phyloP scores from a whole-genome alignment of 331 rosid genomes.

The Rhamnella rubrinervis region DNA sequence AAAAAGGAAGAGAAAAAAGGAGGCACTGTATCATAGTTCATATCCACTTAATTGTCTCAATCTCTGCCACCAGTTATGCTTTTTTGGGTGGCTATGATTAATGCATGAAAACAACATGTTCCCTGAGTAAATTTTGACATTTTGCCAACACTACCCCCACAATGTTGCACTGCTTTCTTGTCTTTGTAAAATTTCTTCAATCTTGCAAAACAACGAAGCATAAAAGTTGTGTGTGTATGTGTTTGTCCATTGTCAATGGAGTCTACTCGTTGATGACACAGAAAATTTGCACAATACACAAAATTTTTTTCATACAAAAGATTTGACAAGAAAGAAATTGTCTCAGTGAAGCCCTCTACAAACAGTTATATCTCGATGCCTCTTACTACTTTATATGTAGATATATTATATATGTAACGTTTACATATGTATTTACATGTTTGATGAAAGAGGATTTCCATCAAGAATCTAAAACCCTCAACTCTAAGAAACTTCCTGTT shows the following conservation, averaged over 20 bases:
- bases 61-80: not conserved
- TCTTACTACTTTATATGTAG: not conserved
- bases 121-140: not conserved
- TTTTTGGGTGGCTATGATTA: not conserved
- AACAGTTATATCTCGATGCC: not conserved
- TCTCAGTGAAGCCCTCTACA: not conserved
- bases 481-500: constrained; percentile 38
- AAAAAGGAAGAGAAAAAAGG: too few relatives aligned
- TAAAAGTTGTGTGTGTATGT: not conserved
- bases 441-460: not conserved
- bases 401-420: not conserved
- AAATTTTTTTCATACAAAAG: not conserved
- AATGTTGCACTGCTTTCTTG: not conserved
- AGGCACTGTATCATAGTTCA: not conserved
- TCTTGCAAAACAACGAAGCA: not conserved
- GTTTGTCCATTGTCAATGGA: not conserved
- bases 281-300: not conserved
- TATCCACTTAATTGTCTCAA: not conserved
- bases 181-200: not conserved
- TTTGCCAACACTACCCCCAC: not conserved
- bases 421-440: not conserved
- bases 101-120: constrained; percentile 3
- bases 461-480: not conserved
- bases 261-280: constrained; percentile 10
- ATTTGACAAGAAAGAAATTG: constrained; percentile 6